Evolutionary conservation across 306 rosid genomes (phyloP).

Genomic region (Fragaria ananassa): DNA sequence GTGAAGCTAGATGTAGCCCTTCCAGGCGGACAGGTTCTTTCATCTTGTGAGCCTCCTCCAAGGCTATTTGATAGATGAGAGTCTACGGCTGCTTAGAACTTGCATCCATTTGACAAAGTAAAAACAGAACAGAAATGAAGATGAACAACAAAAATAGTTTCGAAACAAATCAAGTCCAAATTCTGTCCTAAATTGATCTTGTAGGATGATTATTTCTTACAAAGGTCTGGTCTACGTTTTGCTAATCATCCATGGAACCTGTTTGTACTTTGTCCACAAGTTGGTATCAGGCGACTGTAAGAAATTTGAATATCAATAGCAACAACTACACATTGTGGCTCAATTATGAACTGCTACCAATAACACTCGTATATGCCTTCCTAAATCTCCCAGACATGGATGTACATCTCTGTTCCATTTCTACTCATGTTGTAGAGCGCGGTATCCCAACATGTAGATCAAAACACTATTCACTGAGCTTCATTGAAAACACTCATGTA

Average conservation of each 20-base stretch:
- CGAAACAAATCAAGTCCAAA: too few relatives aligned
- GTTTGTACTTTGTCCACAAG: constrained; percentile 49
- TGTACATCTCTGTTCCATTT: constrained; percentile 69
- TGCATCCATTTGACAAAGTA: too few relatives aligned
- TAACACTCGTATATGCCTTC: neutral
- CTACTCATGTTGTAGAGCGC: constrained; percentile 68
- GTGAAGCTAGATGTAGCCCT: too few relatives aligned
- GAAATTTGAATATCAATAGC: constrained; percentile 30
- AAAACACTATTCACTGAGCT: constrained; percentile 32
- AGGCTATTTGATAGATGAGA: too few relatives aligned
- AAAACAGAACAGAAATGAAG: too few relatives aligned
- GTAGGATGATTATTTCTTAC: constrained; percentile 48
- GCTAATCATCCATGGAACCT: constrained; percentile 64
- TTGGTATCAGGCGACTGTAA: constrained; percentile 37
- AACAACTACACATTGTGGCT: constrained; percentile 5
- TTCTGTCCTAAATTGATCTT: too few relatives aligned
- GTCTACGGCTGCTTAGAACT: too few relatives aligned
- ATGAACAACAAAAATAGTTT: too few relatives aligned
- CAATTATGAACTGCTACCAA: neutral
- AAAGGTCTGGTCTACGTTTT: constrained; percentile 64
- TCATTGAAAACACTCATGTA: neutral
- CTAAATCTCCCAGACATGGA: constrained; percentile 62
- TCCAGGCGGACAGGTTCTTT: too few relatives aligned
- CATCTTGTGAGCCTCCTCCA: too few relatives aligned
- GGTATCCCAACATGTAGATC: constrained; percentile 22